Evolutionary conservation across 2,329 filamentous ascomycete genomes (phyloP).

Genomic region (Cercospora canescens): DNA sequence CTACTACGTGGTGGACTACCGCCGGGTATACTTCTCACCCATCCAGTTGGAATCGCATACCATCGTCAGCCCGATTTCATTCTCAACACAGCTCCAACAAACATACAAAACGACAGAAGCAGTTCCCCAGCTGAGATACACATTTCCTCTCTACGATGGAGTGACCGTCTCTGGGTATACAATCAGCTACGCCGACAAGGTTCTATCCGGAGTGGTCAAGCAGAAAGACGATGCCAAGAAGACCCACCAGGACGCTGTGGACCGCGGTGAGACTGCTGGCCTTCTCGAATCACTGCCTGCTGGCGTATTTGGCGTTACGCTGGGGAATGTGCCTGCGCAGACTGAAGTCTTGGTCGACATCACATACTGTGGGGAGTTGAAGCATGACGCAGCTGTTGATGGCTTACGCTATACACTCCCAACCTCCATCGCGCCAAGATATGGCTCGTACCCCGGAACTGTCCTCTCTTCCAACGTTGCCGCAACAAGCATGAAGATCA

Average conservation of each 20-base stretch:
- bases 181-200: conserved; percentile 61
- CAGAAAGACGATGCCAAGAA: conserved; percentile 62
- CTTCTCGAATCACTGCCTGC: conserved; percentile 63
- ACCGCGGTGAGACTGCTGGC: conserved; percentile 61
- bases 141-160: conserved; percentile 72
- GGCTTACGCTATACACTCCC: conserved; percentile 70
- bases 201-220: conserved; percentile 66
- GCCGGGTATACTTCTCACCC: conserved; percentile 56
- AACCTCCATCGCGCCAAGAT: conserved; percentile 66
- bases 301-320: conserved; percentile 67
- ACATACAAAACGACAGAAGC: conserved; percentile 53
- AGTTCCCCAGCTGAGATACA: conserved; percentile 62
- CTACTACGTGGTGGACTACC: conserved; percentile 25
- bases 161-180: conserved; percentile 68
- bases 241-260: conserved; percentile 60
- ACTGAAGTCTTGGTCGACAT: conserved; percentile 62
- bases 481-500: conserved; percentile 52
- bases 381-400: conserved; percentile 68
- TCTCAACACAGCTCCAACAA: conserved; percentile 56
- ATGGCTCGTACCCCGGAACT: conserved; percentile 52
- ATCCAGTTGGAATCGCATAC: conserved; percentile 59
- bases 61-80: conserved; percentile 59
- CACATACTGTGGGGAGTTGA: conserved; percentile 68
- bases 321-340: conserved; percentile 66
- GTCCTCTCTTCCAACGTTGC: conserved; percentile 30